Base-by-base conservation (phyloP, 73 alveolate genomes). In the Paramecium primaurelia region DNA sequence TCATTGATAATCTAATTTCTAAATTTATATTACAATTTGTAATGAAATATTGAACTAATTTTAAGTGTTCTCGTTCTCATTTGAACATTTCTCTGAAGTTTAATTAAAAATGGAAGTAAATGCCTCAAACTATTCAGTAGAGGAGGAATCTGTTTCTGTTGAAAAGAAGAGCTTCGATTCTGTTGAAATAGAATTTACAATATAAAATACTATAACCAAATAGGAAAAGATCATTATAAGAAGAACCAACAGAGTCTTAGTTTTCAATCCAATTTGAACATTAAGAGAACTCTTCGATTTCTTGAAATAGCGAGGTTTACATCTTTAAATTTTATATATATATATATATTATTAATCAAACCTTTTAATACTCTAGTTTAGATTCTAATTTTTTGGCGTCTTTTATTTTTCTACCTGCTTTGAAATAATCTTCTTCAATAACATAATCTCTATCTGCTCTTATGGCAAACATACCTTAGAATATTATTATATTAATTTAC, bases 381-480 rank as follows among this genome's bases (percentile, higher is more conserved):
- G 98, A 91, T 92, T 98, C 99, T 92, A 98, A 95, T 77, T 98
- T 96, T 96, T 98, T 98, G 58, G 98, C 96, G 4, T 98, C 99
- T 94, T 96, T 97, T 36, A 98, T 97, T 97, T 98, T 98, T 89
- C 99, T 96, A 11, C 99, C 99, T 11, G 99, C 99, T 94, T 98
- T 98, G 99, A 98, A 97, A 95, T 98, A 99, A 95, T 99, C 99
- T 89, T 99, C 99, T 75, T 99, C 98, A 40, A 97, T 93, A 58
- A 97, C 99, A 87, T 96, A 97, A 93, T 99, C 99, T 60, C 99
- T 95, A 92, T 97, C 99, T 14, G 97, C 99, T 88, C 99, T 96
- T 73, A 99, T 99, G 25, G 99, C 99, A 71, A 98, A 99, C 99
- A 99, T 98, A 40, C 99, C 99, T 92, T 22, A 37, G 6, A 42